Conservation (phyloP, 495 filamentous ascomycete species). For the Immersiella caudata region DNA sequence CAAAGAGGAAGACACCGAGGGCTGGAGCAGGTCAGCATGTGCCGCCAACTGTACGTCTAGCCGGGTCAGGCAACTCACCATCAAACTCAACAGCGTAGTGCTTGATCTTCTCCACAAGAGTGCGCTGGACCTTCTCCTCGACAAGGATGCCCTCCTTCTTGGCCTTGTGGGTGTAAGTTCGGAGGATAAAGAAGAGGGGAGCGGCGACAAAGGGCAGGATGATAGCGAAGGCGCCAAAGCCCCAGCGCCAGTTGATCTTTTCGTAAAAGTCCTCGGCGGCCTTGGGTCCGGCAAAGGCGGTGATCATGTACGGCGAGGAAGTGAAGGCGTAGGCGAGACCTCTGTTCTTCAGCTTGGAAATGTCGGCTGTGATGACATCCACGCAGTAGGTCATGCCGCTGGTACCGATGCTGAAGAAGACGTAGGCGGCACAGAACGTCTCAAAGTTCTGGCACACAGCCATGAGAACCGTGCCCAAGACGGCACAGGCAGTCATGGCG, state of each 20-base stretch:
- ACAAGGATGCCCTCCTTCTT: slow-evolving; percentile 39
- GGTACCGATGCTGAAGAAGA: slow-evolving; percentile 42
- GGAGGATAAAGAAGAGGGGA: slow-evolving; percentile 52
- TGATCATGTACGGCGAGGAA: slow-evolving; percentile 61
- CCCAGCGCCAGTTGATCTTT: slow-evolving; percentile 59
- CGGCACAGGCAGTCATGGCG: slow-evolving; percentile 27
- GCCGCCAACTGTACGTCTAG: not conserved
- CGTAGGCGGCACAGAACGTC: slow-evolving; percentile 40
- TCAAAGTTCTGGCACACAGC: slow-evolving; percentile 34
- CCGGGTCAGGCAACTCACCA: slow-evolving; percentile 22
- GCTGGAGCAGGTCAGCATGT: not conserved
- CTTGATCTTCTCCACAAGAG: slow-evolving; percentile 53
- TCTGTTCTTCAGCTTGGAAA: slow-evolving; percentile 58
- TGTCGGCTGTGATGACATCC: slow-evolving; percentile 63
- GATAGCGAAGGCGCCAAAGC: slow-evolving; percentile 58
- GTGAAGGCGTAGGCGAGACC: slow-evolving; percentile 59
- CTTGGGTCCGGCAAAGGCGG: slow-evolving; percentile 50
- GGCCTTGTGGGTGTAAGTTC: slow-evolving; percentile 55
- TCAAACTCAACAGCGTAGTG: slow-evolving; percentile 61
- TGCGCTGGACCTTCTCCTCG: slow-evolving; percentile 39
- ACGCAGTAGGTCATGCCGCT: slow-evolving; percentile 56
- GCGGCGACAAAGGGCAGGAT: slow-evolving; percentile 53
- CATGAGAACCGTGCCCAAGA: slow-evolving; percentile 36
- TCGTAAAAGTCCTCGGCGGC: slow-evolving; percentile 44
- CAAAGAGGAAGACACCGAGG: slow-evolving; percentile 56